Base-by-base conservation (phyloP, 345 rosid genomes). In the Eucalyptus lansdowneana region DNA sequence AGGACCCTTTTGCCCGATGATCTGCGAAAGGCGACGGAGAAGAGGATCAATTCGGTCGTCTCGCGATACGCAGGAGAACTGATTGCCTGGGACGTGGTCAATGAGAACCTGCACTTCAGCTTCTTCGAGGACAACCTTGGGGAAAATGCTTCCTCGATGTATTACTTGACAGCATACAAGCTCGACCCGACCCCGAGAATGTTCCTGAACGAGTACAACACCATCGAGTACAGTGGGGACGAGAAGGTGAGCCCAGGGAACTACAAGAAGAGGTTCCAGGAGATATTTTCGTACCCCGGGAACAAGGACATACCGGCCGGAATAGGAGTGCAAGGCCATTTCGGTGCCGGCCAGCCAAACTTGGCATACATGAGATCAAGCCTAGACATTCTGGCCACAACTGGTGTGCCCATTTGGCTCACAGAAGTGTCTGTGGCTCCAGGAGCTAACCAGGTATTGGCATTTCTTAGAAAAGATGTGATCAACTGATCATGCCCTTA, bases 61-160 rank as follows among this genome's bases (percentile, higher is more conserved):
- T 86, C 91, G 4, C 94, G 98, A 91, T 97, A 96, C 87, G 91
- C 93, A 50, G 97, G 97, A 69, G 87, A 95, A 49, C 87, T 97
- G 65, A 94, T 95, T 54, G 96, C 94, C 9, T 97, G 99, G 99
- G 98, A 97, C 88, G 97, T 95, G 85, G 85, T 97, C 92, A 96
- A 97, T 88, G 98, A 97, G 92, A 96, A 96, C 90, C 86, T 96
- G 87, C 98, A 96, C 87, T 97, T 94, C 93, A 90, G 94, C 10
- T 97, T 94, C 91, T 97, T 88, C 89, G 98, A 97, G 94, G 96
- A 93, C 44, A 93, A 90, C 83, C 96, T 96, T 9, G 99, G 97
- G 7, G 88, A 90, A 89, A 90, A 95, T 87, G 94, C 96, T 44
- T 92, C 98, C 2, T 90, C 95, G 5, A 86, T 50, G 53, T 94